Base-by-base conservation (phyloP, 345 rosid species). In the Gossypium mustelinum region DNA sequence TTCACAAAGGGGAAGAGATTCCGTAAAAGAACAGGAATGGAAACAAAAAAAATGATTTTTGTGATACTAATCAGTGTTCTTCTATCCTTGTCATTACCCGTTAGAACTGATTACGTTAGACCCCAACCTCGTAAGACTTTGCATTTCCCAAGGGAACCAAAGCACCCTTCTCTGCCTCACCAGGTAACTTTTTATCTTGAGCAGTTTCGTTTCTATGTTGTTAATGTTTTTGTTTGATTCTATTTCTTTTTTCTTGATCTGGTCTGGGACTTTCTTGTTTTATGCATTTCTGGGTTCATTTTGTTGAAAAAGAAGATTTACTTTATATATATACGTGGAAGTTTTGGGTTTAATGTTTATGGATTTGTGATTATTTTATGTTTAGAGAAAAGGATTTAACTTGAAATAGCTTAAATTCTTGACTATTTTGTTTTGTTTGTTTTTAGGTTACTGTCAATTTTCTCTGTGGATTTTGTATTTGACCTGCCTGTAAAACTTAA, bases 101-200 rank as follows among this genome's bases (percentile, higher is more conserved):
- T 78, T n/a, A 64, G 80, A 0, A 85, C 82, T 67, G 87, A 87
- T 1, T 93, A 93, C 67, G 60, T 87, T 65, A 79, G 99, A 72
- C 97, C 99, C 3, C 86, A 75, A 43, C 96, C 97, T 80, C 96
- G 99, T 22, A 73, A 89, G 75, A 83, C 86, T 54, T 85, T 95
- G 66, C 83, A 90, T 43, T 89, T 91, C 22, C 86, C 94, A 75
- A 86, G 90, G 98, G 73, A 74, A 34, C 76, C 79, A 59, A 86
- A 71, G 73, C 76, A 81, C 48, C 69, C 92, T 59, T 82, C 91
- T 60, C 76, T 66, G 78, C 93, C 99, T 55, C 91, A 87, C 68
- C 98, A 93, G 98, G 99, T 93, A 56, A 59, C 56, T 45, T 24
- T 13, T 2, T 18, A 24, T 72, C 52, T 50, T 13, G 16, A 41